Base-by-base conservation (phyloP, 306 rosid species). In the Herpetospermum pedunculosum region DNA sequence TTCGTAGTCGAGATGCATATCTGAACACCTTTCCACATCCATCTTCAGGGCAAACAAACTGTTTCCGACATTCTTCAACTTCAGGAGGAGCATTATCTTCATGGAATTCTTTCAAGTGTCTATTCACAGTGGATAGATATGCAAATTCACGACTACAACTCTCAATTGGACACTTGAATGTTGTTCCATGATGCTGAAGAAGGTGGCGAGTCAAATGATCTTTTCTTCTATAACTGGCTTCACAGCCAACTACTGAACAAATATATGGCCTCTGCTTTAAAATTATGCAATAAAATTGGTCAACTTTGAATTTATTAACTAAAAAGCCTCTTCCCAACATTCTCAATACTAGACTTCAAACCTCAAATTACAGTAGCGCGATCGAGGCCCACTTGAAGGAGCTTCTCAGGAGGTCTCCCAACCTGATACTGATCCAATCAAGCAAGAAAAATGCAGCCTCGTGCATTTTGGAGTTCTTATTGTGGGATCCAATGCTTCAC, bases 391-490 rank as follows among this genome's bases (percentile, higher is more conserved):
- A 38, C 96, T 80, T 88, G 96, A 88, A 48, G 96, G 92, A 87
- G 93, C 97, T 92, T 90, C 98, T 68, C 97, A 90, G 97, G 97
- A 79, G 92, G 96, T 90, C 96, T 49, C 98, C 98, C 96, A 58
- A 75, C 98, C 97, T 87, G 97, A 47, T 92, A 90, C 97, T 90
- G 70, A 78, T 90, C 90, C 97, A 84, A 70, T 79, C 98, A 87
- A 89, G 96, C 77, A 64, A 41, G 68, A 70, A 76, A 43, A 19
- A 75, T 32, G n/a, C 40, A 82, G 88, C 96, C 90, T 83, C 92
- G 16, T 6, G 96, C 94, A 93, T 91, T 83, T 93, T 91, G 98
- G 97, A 93, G 94, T 87, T 86, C 97, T 49, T 76, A 73, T 6
- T 72, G 81, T 75, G 96, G 90, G 97, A 93, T 93, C 97, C 98